Evolutionary conservation across 164 flowering plant genomes (phyloP), one percentile per base, ranked within the genome.

Genomic region (Stephania japonica): DNA sequence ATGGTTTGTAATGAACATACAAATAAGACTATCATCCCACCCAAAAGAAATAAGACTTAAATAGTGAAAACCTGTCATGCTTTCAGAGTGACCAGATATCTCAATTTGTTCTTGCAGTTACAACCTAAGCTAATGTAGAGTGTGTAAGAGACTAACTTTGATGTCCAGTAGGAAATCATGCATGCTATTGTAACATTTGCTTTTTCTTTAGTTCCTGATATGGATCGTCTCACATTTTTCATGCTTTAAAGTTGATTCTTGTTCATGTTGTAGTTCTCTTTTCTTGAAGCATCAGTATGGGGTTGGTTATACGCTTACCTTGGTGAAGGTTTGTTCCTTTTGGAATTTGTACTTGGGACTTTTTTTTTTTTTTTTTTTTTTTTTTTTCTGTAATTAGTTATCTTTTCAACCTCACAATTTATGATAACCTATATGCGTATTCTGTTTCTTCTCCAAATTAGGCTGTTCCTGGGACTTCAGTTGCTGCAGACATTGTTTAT

Each of bases 251-350:
- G 7, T 5, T n/a, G 70, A n/a, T 21, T 78, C 27, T 32, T 49
- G 21, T 75, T n/a, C 65, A 32, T 80, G 71, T 65, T 7, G 67
- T 96, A 95, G 98, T 80, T 96, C 98, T 38, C 89, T 96, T 71
- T 96, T 87, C 90, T 79, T 96, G 90, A 96, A 96, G 91, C 97
- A 88, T 75, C 91, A 84, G 5, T 96, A 88, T 84, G 99, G 98
- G 66, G 99, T 93, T 84, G 99, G 99, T 68, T 96, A 96, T 79
- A 96, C 98, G 71, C 97, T 96, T 68, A 96, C 98, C 42, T 73
- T 96, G 73, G 98, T 90, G 78, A 96, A 96, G 98, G 99, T 95
- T 13, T 78, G 86, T 74, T 75, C 38, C 59, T 5, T 25, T 67
- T 5, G n/a, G 21, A 69, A 49, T 71, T 41, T 69, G 1, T 61